phyloP scores from a whole-genome alignment of 2,329 filamentous ascomycete species.

The Knufia petricola region DNA sequence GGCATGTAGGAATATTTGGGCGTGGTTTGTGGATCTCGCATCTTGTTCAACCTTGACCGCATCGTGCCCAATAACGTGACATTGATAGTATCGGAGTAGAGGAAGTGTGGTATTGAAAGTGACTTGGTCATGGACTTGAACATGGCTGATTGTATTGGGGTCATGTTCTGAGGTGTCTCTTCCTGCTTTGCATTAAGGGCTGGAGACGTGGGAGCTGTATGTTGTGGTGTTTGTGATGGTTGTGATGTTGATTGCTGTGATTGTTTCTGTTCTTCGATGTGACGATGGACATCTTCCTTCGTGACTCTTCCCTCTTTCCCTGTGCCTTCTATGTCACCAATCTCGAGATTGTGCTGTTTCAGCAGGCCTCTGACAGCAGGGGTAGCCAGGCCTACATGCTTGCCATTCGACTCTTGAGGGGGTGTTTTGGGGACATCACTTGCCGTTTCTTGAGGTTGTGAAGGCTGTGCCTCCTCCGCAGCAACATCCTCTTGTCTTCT shows the following conservation, averaged over 20 bases:
- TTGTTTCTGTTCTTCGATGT: constrained; percentile 47
- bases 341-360: constrained; percentile 69
- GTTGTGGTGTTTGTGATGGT: constrained; percentile 17
- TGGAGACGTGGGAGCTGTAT: constrained; percentile 25
- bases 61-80: constrained; percentile 65
- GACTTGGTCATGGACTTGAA: constrained; percentile 96
- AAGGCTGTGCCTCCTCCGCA: constrained; percentile 32
- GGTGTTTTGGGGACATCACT: constrained; percentile 16
- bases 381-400: constrained; percentile 68
- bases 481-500: constrained; percentile 5
- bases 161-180: constrained; percentile 62
- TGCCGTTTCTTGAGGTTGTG: constrained; percentile 3
- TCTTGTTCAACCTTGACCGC: constrained; percentile 65
- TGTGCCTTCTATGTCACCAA: constrained; percentile 69
- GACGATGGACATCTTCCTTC: constrained; percentile 82
- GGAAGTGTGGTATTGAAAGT: constrained; percentile 83
- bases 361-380: constrained; percentile 83
- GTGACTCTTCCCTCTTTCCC: constrained; percentile 83
- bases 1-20: constrained; percentile 79
- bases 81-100: constrained; percentile 85
- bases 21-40: constrained; percentile 35
- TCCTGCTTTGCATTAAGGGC: constrained; percentile 42
- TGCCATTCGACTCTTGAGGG: constrained; percentile 27
- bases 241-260: constrained; percentile 19
- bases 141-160: constrained; percentile 80